These are phyloP conservation scores for Copromyces sp. DNA, from an alignment of 495 filamentous ascomycete genomes.

Conservation along the genomic window DNA sequence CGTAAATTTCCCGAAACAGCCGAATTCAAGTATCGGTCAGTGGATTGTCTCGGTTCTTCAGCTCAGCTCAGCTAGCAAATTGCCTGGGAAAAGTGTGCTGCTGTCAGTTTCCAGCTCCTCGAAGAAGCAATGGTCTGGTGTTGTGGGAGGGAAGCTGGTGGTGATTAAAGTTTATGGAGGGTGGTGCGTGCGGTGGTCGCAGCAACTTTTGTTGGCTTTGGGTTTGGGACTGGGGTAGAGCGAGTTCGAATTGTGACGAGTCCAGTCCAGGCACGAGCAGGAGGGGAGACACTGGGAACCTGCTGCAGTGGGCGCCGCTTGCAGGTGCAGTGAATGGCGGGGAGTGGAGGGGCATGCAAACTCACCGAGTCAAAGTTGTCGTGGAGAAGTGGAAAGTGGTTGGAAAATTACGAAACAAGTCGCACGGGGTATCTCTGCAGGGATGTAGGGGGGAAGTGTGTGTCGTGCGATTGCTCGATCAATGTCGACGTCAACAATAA, in stretches of 20 bases:
- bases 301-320: constrained; percentile 1
- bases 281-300: neutral
- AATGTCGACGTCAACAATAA: neutral
- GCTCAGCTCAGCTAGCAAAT: neutral
- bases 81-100: neutral
- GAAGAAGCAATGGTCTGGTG: neutral
- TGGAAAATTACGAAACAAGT: constrained; percentile 1
- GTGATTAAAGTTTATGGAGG: neutral
- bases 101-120: neutral
- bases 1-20: neutral
- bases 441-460: constrained; percentile 6
- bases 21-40: neutral
- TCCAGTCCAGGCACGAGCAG: neutral
- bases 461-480: neutral
- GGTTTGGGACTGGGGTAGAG: neutral
- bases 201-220: neutral
- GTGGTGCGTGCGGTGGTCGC: neutral
- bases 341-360: neutral
- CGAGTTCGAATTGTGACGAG: neutral
- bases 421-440: constrained; percentile 12
- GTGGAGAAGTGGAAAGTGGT: neutral
- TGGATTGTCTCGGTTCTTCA: neutral
- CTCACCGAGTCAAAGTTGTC: neutral
- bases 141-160: neutral
- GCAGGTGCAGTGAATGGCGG: neutral